Base-by-base conservation (phyloP, 2,329 filamentous ascomycete species). In the Diaporthe sp. region DNA sequence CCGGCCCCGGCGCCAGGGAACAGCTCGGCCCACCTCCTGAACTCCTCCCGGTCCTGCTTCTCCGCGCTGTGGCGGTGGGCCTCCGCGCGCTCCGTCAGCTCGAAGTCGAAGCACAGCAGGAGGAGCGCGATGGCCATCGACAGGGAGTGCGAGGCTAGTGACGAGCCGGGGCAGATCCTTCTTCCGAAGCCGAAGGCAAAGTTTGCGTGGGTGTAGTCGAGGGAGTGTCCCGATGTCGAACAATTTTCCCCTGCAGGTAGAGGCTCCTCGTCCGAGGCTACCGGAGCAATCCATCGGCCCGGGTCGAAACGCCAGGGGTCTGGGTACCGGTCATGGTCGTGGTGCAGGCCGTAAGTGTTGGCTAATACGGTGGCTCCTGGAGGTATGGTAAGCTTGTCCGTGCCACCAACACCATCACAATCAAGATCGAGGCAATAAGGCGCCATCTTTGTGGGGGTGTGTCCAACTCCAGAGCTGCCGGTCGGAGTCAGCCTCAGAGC, bases 241-340 rank as follows among this genome's bases (percentile, higher is more conserved):
- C 2, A 9, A 5, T 34, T 61, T 17, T 63, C 31, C 28, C 8
- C 13, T 31, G 31, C 53, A 15, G 20, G 3, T 51, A 2, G 17
- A n/a, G 17, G 39, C 20, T 42, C 22, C 28, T 51, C 42, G 4
- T 51, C 12, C 17, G 25, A 4, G 3, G 34, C 31, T 34, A 8
- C 25, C 1, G 39, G 22, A 20, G 25, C 8, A 1, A 75, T 58
- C 75, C 75, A 76, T 44, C 75, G 60, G 39, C n/a, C 73, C 2
- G 75, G 75, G 42, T 73, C 10, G 55, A 76, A 76, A 10, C 42
- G 55, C 75, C 75, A 75, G 4, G 75, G 75, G 7, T 76, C 73
- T 10, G 61, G 49, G 34, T 73, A 76, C 4, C 49, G 57, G 6
- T 22, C 28, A 15, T n/a, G 17, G 17, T 75, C 73, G 49, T 75